These are phyloP conservation scores for Thermothielavioides terrestris DNA, from an alignment of 495 filamentous ascomycete species.

Conservation along the genomic window DNA sequence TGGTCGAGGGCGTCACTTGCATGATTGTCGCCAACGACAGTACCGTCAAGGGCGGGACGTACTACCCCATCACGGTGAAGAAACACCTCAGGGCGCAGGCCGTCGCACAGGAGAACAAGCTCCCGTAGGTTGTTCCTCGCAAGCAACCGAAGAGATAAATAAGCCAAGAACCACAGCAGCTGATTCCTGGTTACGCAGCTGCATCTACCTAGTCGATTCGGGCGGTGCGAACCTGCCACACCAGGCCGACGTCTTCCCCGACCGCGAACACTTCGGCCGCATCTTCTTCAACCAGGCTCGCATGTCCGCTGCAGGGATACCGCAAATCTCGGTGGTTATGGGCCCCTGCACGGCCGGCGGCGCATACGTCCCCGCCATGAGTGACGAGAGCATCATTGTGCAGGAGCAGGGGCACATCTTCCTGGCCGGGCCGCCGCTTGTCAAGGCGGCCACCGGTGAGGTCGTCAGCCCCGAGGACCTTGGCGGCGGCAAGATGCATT, in stretches of 20 bases:
- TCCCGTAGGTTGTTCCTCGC: conserved; percentile 37
- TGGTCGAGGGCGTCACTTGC: conserved; percentile 81
- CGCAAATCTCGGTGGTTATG: conserved; percentile 94
- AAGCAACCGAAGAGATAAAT: background rate
- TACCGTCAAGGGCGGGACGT: conserved; percentile 98
- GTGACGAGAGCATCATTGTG: conserved; percentile 95
- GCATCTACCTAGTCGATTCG: conserved; percentile 94
- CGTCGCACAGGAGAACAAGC: conserved; percentile 79
- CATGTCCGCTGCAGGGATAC: conserved; percentile 76
- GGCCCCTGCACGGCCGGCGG: conserved; percentile 95
- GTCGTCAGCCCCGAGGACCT: conserved; percentile 87
- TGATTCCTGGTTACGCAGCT: conserved; percentile 33
- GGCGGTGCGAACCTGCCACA: conserved; percentile 94
- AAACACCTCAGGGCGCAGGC: conserved; percentile 93
- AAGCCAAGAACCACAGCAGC: background rate
- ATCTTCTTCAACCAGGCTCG: conserved; percentile 99
- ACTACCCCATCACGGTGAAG: conserved; percentile 96
- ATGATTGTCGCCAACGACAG: conserved; percentile 96
- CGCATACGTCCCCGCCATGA: conserved; percentile 95
- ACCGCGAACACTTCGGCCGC: conserved; percentile 89
- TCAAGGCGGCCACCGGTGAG: conserved; percentile 95
- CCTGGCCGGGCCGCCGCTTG: conserved; percentile 86
- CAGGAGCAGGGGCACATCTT: conserved; percentile 93
- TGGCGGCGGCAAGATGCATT: conserved; percentile 88
- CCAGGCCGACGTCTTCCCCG: conserved; percentile 94